Evolutionary conservation across 331 rosid genomes (phyloP).

Genomic region (Rosa hybrid): DNA sequence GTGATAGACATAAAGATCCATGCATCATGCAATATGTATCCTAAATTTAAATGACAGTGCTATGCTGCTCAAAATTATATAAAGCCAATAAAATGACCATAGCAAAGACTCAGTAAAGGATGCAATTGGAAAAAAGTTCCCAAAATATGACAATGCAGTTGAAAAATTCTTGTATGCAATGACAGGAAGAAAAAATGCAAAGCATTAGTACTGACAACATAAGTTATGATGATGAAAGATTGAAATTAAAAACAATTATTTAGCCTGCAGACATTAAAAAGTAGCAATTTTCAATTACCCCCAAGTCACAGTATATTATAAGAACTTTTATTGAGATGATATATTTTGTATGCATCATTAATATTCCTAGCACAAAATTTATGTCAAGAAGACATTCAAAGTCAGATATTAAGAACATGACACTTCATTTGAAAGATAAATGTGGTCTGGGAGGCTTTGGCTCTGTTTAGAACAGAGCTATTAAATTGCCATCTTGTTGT

Average conservation of each 20-base stretch:
- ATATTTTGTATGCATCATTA: neutral
- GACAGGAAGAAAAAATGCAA: no score
- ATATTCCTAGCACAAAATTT: neutral
- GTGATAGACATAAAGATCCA: neutral
- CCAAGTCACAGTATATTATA: neutral
- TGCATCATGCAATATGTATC: neutral
- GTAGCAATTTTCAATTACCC: neutral
- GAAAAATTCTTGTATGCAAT: neutral
- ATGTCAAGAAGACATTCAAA: constrained; percentile 10
- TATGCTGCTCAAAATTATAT: neutral
- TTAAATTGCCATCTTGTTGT: neutral
- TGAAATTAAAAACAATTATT: no score
- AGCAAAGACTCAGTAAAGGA: neutral
- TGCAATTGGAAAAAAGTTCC: neutral
- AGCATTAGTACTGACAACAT: neutral
- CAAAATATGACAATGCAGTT: neutral
- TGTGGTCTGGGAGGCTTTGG: neutral
- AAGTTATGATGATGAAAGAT: neutral
- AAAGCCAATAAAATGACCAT: neutral
- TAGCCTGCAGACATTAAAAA: neutral
- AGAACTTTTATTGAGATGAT: neutral
- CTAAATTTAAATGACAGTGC: neutral
- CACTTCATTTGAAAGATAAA: neutral
- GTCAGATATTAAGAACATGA: constrained; percentile 5
- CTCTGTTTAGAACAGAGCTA: neutral